A percentile compares a stretch with the other conserved stretches of the same genome.
phyloP scores from a whole-genome alignment of 2,329 filamentous ascomycete species.

The Aspergillus pseudotamarii region DNA sequence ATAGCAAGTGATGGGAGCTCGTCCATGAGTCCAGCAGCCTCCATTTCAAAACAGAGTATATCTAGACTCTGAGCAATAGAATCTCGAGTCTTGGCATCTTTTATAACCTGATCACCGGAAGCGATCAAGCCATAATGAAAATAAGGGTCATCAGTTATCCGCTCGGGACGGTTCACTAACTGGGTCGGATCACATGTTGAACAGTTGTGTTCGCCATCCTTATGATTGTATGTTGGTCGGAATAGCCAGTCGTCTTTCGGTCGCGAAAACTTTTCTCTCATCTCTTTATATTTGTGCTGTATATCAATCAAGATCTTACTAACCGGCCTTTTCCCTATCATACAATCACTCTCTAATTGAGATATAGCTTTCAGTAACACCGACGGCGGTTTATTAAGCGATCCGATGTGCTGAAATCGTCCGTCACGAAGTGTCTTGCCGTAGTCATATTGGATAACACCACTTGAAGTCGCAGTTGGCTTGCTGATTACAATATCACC shows the following conservation, averaged over 20 bases:
- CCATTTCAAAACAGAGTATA: constrained; percentile 7
- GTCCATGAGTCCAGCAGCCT: too few relatives aligned
- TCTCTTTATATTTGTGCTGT: not conserved
- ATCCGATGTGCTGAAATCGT: constrained; percentile 23
- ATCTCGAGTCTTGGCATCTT: constrained; percentile 22
- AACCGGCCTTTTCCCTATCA: not conserved
- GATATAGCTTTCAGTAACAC: constrained; percentile 22
- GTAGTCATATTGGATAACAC: not conserved
- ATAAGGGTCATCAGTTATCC: constrained; percentile 9
- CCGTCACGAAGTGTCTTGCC: constrained; percentile 23
- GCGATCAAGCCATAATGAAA: constrained; percentile 32
- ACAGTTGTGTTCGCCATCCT: constrained; percentile 6
- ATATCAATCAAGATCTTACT: not conserved
- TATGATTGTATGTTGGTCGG: constrained; percentile 12
- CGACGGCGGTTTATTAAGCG: constrained; percentile 16
- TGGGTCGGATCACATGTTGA: constrained; percentile 19
- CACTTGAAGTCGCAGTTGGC: not conserved
- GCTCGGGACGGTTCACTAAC: constrained; percentile 14
- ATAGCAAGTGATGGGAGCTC: too few relatives aligned
- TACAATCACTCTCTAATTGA: constrained; percentile 7
- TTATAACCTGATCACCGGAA: constrained; percentile 30
- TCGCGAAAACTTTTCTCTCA: constrained; percentile 10
- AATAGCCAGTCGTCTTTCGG: constrained; percentile 20
- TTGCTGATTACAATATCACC: not conserved
- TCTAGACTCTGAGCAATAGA: constrained; percentile 22